These are phyloP conservation scores for Candida odintsovae DNA, from an alignment of 805 yeast genomes.

Conservation along the genomic window DNA sequence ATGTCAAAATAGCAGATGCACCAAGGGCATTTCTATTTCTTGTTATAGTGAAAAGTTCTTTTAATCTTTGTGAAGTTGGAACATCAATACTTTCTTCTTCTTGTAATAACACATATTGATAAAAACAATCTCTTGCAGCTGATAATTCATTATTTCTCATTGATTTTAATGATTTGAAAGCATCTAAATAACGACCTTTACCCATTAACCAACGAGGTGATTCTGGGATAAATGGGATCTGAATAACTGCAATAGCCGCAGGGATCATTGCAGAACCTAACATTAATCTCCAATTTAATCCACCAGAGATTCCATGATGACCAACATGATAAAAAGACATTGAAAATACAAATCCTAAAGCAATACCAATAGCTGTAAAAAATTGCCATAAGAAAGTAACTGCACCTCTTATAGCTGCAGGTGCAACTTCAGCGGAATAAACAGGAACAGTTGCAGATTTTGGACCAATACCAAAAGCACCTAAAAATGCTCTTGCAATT, in stretches of 20 bases:
- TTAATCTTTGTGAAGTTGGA: conserved; percentile 39
- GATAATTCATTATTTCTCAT: conserved; percentile 44
- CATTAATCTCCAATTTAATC: conserved; percentile 61
- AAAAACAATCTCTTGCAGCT: conserved; percentile 63
- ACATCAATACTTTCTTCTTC: conserved; percentile 47
- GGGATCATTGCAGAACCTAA: conserved; percentile 60
- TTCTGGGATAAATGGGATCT: conserved; percentile 61
- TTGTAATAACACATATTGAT: conserved; percentile 52
- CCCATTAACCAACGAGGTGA: conserved; percentile 73
- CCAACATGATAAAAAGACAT: conserved; percentile 51
- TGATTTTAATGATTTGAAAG: conserved; percentile 40
- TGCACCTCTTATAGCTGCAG: conserved; percentile 53
- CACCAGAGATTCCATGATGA: conserved; percentile 24
- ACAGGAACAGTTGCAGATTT: conserved; percentile 68
- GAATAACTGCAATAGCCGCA: conserved; percentile 48
- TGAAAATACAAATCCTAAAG: conserved; percentile 60
- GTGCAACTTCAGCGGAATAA: conserved; percentile 57
- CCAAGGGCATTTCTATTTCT: conserved; percentile 75
- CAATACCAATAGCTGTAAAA: conserved; percentile 65
- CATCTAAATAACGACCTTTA: conserved; percentile 52
- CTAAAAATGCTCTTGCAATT: conserved; percentile 54
- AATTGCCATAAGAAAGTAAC: conserved; percentile 68
- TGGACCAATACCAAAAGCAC: conserved; percentile 59
- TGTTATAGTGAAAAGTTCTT: conserved; percentile 57
- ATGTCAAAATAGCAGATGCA: conserved; percentile 75